Evolutionary conservation across 345 rosid genomes (phyloP), one percentile per base, ranked within the genome.

Genomic region (Clausena lansium): DNA sequence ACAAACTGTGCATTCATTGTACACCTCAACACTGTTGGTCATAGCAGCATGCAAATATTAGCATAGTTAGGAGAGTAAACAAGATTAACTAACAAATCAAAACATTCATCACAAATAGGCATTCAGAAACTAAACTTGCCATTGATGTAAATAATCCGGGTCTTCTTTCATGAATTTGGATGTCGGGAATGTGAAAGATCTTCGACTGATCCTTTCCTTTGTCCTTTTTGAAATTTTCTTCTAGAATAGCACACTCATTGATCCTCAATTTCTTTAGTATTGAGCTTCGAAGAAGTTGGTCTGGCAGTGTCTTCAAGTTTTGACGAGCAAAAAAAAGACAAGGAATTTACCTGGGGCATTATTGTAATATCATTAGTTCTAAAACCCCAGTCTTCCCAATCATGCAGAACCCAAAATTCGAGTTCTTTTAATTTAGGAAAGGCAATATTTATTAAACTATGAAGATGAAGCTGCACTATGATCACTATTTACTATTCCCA

Each of bases 361-460:
- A 62, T 30, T 62, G 9, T 62, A 30, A 30, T 62, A 62, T 14
- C 67, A 14, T 28, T 4, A 30, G 30, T 17, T 62, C 2, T 19
- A 28, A 30, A 30, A 32, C 32, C 41, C 39, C 41, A 64, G 24
- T 33, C 61, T 22, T 57, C 45, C 45, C 20, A 33, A 6, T 19
- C 6, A 7, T 7, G 0, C 14, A 33, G 3, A 19, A 0, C 0
- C 13, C 0, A 0, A 36, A 65, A 1, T 1, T 0, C 1, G 7
- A 65, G 25, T 5, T 1, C 0, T 36, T 66, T 35, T 2, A 35
- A 22, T 5, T 36, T 66, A 1, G 70, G 70, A 8, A 35, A 66
- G 47, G 15, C 24, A 20, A 9, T 30, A 30, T n/a, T 30, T 30
- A 30, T 30, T 20, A 65, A 20, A 0, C 20, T 17, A 13, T 60